Base-by-base conservation (phyloP, 164 flowering plant species). In the Nelumbo lutea region DNA sequence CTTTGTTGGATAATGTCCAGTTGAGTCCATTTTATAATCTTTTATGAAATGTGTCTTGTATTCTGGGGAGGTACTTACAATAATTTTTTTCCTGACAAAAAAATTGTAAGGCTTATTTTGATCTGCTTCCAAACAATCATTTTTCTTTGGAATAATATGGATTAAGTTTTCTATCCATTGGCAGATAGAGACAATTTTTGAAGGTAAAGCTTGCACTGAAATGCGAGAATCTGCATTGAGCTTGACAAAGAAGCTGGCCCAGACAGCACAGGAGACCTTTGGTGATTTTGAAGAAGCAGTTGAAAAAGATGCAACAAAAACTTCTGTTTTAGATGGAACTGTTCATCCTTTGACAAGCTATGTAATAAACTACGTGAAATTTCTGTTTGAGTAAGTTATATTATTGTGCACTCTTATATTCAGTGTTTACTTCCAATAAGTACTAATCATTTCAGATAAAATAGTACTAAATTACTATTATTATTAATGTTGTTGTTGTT, bases 281-380 rank as follows among this genome's bases (percentile, higher is more conserved):
- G 87, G 82, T 59, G 96, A 91, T 84, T 95, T 95, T 80, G 98
- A 88, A 82, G 97, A 95, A 80, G 97, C 96, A 0, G 98, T 91
- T 73, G 97, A 91, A 72, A 94, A 91, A 68, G 98, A 94, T 85
- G 95, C 96, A 13, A 94, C 97, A 53, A 94, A 86, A 80, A 90
- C 97, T 68, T 83, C 98, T 41, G 96, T 91, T 72, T 78, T 84
- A 15, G 98, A 95, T 86, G 98, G 98, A 75, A 95, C 98, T 68
- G 98, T 95, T 57, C 98, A 92, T 84, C 97, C 98, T 48, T 78
- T 95, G 75, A 95, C 98, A 42, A 91, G 97, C 86, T 94, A 94
- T 79, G 98, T 94, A 66, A 90, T 94, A 63, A 91, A 91, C 66
- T 94, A 94, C 48, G 92, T 94, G 65, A 94, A 91, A 73, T 94